These are phyloP conservation scores for Kodamaea leandrae DNA, from an alignment of 805 yeast genomes.

Conservation along the genomic window DNA sequence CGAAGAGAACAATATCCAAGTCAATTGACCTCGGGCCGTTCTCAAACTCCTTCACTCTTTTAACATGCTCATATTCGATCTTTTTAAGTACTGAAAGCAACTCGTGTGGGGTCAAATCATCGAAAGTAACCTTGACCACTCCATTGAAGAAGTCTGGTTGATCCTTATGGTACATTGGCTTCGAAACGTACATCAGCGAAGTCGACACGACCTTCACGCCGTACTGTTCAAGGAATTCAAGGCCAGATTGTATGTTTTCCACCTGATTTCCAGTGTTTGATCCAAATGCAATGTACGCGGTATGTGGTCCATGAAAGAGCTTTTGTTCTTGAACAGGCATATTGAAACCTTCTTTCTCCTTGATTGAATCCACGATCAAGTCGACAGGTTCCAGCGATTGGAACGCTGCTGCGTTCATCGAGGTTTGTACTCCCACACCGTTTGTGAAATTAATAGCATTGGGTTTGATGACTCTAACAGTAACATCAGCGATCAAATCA, in stretches of 20 bases:
- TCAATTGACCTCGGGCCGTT: conserved; percentile 95
- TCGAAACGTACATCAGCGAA: conserved; percentile 81
- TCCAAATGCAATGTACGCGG: conserved; percentile 83
- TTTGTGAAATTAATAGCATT: conserved; percentile 84
- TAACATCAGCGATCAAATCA: conserved; percentile 32
- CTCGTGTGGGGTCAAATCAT: conserved; percentile 55
- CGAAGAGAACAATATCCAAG: conserved; percentile 79
- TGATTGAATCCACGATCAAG: conserved; percentile 3
- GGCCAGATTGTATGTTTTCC: conserved; percentile 55
- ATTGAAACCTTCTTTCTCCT: conserved; percentile 10
- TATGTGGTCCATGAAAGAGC: conserved; percentile 30
- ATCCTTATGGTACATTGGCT: conserved; percentile 85
- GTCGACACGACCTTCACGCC: conserved; percentile 52
- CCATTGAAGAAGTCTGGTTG: conserved; percentile 87
- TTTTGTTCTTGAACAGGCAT: conserved; percentile 3
- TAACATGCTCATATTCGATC: conserved; percentile 71
- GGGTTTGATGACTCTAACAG: conserved; percentile 75
- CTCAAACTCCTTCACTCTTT: conserved; percentile 72
- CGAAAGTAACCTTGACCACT: conserved; percentile 64
- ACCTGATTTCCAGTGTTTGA: conserved; percentile 78
- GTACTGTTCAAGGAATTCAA: conserved; percentile 42
- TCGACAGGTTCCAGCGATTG: conserved; percentile 21
- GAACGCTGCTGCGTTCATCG: conserved; percentile 46
- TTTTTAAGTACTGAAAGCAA: conserved; percentile 61
- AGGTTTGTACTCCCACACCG: conserved; percentile 84